These are phyloP conservation scores for Haplosporangium gracile DNA, from an alignment of 192 early-diverging fungal genomes.

Conservation along the genomic window DNA sequence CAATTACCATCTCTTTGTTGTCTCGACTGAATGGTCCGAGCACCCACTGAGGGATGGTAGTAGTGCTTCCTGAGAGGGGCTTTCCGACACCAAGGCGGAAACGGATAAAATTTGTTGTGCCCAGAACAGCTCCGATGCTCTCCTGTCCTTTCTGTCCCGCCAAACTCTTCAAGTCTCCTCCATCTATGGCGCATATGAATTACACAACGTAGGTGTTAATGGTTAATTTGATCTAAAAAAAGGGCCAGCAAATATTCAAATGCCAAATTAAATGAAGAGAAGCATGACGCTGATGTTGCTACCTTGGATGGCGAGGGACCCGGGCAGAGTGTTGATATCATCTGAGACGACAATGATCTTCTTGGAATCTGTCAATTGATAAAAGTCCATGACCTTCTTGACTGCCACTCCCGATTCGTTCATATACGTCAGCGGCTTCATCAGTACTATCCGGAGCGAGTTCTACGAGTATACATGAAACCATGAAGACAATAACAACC, in stretches of 20 bases:
- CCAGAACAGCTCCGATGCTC: slow-evolving; percentile 59
- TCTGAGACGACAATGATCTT: slow-evolving; percentile 71
- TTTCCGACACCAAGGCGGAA: slow-evolving; percentile 71
- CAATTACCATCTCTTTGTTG: slow-evolving; percentile 67
- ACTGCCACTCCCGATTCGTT: slow-evolving; percentile 68
- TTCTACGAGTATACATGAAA: slow-evolving; percentile 45
- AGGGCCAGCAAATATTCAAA: not conserved
- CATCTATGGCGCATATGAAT: slow-evolving; percentile 31
- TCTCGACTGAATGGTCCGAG: slow-evolving; percentile 61
- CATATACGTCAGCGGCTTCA: slow-evolving; percentile 69
- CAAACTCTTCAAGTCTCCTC: slow-evolving; percentile 59
- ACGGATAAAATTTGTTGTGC: slow-evolving; percentile 64
- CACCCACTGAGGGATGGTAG: slow-evolving; percentile 62
- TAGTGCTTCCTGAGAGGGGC: slow-evolving; percentile 52
- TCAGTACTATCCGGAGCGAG: slow-evolving; percentile 64
- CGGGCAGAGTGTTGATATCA: slow-evolving; percentile 71
- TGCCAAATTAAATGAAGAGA: not conserved
- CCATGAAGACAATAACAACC: too few relatives aligned
- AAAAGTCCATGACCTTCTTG: slow-evolving; percentile 64
- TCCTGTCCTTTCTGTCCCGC: slow-evolving; percentile 69
- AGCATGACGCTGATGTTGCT: not conserved
- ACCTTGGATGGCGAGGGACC: slow-evolving; percentile 70
- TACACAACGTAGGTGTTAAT: not conserved
- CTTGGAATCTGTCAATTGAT: slow-evolving; percentile 61
- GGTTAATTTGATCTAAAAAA: not conserved